Conservation (phyloP, 768 basidiomycete genomes). For the Xerocomellus chrysenteron region DNA sequence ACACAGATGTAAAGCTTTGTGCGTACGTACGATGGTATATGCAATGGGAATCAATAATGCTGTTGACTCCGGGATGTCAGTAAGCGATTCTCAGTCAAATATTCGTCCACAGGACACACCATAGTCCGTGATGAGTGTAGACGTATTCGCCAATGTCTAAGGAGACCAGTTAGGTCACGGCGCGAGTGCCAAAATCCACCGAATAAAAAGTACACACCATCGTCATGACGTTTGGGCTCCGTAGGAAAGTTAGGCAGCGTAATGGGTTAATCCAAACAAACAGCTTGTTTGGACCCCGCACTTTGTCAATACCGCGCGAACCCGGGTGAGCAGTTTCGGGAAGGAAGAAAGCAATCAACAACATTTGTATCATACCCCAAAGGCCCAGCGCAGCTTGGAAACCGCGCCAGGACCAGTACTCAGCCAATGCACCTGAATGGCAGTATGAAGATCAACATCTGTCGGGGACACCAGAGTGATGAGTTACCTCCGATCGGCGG, state of each 20-base stretch:
- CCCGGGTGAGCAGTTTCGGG: conserved; percentile 70
- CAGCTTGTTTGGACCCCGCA: conserved; percentile 16
- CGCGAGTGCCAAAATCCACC: neutral
- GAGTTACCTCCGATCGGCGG: conserved; percentile 53
- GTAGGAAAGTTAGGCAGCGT: conserved; percentile 45
- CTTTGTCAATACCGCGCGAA: conserved; percentile 51
- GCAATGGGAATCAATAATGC: conserved; percentile 57
- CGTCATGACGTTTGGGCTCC: conserved; percentile 57
- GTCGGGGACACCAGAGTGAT: neutral
- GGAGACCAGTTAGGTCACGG: neutral
- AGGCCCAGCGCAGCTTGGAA: conserved; percentile 50
- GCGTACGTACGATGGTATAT: conserved; percentile 56
- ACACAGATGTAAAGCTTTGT: neutral
- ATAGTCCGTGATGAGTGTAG: conserved; percentile 27
- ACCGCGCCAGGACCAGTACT: conserved; percentile 65
- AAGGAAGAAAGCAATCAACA: conserved; percentile 43
- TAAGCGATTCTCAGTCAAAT: neutral
- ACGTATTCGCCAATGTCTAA: conserved; percentile 43
- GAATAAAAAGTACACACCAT: conserved; percentile 41
- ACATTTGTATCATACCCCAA: conserved; percentile 38
- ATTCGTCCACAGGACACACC: conserved; percentile 30
- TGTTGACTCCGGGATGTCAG: conserved; percentile 3
- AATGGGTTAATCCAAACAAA: conserved; percentile 61
- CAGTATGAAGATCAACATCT: neutral
- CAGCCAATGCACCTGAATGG: conserved; percentile 43